Conservation (phyloP, 805 yeast genomes). For the Barnettozyma sucrosica region DNA sequence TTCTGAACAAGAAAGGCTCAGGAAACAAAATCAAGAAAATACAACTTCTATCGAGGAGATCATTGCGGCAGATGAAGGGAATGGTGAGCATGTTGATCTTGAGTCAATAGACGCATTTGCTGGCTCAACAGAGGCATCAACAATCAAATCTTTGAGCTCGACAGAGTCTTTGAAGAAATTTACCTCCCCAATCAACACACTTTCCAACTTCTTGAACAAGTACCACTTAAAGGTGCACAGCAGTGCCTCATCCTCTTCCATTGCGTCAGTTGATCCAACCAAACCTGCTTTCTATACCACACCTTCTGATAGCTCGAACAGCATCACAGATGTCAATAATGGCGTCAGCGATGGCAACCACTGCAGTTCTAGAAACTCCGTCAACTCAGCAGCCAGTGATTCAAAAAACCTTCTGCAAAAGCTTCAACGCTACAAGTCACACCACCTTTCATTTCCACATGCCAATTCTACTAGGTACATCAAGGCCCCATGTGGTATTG, state of each 20-base stretch:
- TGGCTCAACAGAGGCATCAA: not conserved
- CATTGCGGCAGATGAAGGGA: not conserved
- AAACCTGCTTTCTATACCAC: not conserved
- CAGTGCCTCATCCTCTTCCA: conserved; percentile 3
- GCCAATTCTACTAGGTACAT: conserved; percentile 1
- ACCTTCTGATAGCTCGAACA: not conserved
- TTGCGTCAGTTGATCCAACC: not conserved
- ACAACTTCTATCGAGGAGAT: too few species aligned
- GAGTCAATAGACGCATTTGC: not conserved
- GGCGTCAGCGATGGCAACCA: not conserved
- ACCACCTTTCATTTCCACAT: not conserved
- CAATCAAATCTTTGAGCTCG: conserved; percentile 2
- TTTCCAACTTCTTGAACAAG: conserved; percentile 15
- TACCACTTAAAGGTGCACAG: conserved; percentile 12
- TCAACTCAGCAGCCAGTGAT: not conserved
- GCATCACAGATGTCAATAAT: not conserved
- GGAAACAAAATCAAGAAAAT: conserved; percentile 1
- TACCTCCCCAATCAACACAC: conserved; percentile 7
- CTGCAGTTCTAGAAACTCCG: not conserved
- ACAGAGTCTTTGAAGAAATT: conserved; percentile 1
- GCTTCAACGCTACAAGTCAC: not conserved
- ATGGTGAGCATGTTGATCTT: not conserved
- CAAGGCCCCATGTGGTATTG: conserved; percentile 19
- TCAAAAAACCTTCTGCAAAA: not conserved
- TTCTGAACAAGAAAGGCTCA: conserved; percentile 17